These are phyloP conservation scores for Trichopus zeylanicus DNA, from an alignment of 116 monocot species.

Conservation along the genomic window DNA sequence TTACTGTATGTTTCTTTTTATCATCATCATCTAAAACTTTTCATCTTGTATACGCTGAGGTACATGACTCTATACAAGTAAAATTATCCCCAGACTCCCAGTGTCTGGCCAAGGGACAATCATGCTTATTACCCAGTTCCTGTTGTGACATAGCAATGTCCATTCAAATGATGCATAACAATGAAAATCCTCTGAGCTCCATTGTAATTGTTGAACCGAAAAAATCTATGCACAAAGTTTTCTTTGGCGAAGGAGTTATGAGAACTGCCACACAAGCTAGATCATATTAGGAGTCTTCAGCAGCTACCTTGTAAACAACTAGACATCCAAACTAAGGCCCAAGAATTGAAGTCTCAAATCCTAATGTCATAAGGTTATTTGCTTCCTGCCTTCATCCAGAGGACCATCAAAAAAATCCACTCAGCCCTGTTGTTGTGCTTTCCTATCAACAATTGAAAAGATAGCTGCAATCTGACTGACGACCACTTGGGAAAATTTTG, in stretches of 20 bases:
- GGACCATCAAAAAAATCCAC: not conserved
- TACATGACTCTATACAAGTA: conserved; percentile 6
- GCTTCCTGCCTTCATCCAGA: not conserved
- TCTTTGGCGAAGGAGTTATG: not conserved
- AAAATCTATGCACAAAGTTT: conserved; percentile 9
- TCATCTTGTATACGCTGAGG: not conserved
- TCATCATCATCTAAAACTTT: not conserved
- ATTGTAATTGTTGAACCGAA: not conserved
- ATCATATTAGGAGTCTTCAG: not conserved
- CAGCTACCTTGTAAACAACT: not conserved
- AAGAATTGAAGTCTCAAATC: not conserved
- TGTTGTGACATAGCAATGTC: not conserved
- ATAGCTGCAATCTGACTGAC: not conserved
- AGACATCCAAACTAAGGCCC: not conserved
- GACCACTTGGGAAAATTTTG: not conserved
- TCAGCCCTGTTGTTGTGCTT: not conserved
- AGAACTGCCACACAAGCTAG: not conserved
- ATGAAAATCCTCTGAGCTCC: not conserved
- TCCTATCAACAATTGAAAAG: not conserved
- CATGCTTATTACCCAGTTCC: not conserved
- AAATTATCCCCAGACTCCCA: not conserved
- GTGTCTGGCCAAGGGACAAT: not conserved
- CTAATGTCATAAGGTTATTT: not conserved
- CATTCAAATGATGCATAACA: conserved; percentile 5
- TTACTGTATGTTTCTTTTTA: conserved; percentile 1